phyloP scores from a whole-genome alignment of 257 asterid genomes.

The Thymus mandschuricus region DNA sequence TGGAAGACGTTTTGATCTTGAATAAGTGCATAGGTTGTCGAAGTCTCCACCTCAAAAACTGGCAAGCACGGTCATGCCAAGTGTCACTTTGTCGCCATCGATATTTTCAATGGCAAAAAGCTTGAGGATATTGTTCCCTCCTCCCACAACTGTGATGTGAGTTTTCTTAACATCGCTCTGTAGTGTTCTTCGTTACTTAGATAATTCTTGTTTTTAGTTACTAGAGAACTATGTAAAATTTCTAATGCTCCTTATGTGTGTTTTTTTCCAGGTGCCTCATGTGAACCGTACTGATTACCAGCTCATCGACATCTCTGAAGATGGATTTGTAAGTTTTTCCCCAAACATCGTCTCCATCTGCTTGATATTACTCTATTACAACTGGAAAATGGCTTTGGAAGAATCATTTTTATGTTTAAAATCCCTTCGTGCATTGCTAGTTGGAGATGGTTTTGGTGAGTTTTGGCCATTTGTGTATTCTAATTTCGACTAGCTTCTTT shows the following conservation, averaged over 20 bases:
- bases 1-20: background rate
- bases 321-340: conserved; percentile 75
- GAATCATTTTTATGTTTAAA: background rate
- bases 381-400: background rate
- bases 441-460: background rate
- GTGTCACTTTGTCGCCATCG: conserved; percentile 74
- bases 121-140: conserved; percentile 78
- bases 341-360: background rate
- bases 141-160: conserved; percentile 73
- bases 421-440: background rate
- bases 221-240: background rate
- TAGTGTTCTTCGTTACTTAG: background rate
- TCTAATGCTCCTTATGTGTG: background rate
- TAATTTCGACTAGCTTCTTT: background rate
- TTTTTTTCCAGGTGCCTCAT: conserved; percentile 54
- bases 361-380: background rate
- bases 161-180: background rate
- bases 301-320: conserved; percentile 77
- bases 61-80: conserved; percentile 79
- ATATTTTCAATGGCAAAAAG: conserved; percentile 63
- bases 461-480: background rate
- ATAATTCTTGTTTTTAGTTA: background rate
- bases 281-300: conserved; percentile 68
- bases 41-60: conserved; percentile 72
- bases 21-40: conserved; percentile 47